Evolutionary conservation across 495 filamentous ascomycete species (phyloP).

Genomic region (Clavariopsis aquatica): DNA sequence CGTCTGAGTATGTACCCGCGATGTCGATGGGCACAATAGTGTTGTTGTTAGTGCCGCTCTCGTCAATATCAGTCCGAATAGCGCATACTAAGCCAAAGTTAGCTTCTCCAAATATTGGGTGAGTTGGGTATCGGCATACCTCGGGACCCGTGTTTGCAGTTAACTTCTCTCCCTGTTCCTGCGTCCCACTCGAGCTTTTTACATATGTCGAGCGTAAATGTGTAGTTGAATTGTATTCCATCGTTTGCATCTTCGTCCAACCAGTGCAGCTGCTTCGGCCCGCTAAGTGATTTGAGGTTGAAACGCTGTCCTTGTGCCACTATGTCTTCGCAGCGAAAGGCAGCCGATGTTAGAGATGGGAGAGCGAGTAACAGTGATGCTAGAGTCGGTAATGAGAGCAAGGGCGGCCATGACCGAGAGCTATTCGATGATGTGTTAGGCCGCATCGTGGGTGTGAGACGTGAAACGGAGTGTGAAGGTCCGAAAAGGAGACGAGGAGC

Average conservation of each 20-base stretch:
- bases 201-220: conserved; percentile 89
- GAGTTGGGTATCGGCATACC: conserved; percentile 46
- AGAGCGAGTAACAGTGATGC: conserved; percentile 47
- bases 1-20: conserved; percentile 63
- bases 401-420: conserved; percentile 2
- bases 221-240: conserved; percentile 63
- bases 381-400: conserved; percentile 13
- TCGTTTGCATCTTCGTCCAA: conserved; percentile 44
- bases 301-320: conserved; percentile 59
- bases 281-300: conserved; percentile 65
- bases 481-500: not conserved
- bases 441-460: conserved; percentile 15
- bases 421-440: conserved; percentile 11
- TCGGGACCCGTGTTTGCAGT: conserved; percentile 63
- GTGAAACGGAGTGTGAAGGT: not conserved
- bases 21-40: conserved; percentile 64
- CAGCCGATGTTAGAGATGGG: conserved; percentile 47
- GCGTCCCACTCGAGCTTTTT: conserved; percentile 58
- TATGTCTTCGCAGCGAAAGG: conserved; percentile 63
- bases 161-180: conserved; percentile 47
- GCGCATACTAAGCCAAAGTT: conserved; percentile 66
- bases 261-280: conserved; percentile 73
- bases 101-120: not conserved
- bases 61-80: conserved; percentile 58
- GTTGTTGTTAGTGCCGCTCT: conserved; percentile 48